Percentiles rank a stretch among this genome's conserved stretches.
Evolutionary conservation across 2,329 filamentous ascomycete genomes (phyloP).

Genomic region (Exophiala dermatitidis): DNA sequence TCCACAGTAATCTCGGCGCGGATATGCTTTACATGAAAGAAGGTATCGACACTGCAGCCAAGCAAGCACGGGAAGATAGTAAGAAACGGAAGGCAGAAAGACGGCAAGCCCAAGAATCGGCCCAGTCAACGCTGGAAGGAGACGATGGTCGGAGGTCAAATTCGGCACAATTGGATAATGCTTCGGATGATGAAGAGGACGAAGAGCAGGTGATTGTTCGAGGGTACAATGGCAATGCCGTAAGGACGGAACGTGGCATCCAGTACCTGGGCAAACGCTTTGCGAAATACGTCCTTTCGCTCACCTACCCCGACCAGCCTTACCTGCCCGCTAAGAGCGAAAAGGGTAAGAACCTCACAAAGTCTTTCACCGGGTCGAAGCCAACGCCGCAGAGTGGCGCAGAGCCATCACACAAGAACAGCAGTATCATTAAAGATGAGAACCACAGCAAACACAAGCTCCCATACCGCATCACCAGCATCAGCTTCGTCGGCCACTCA

Average conservation of each 20-base stretch:
- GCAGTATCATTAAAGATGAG: conserved; percentile 48
- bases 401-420: conserved; percentile 51
- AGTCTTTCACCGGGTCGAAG: conserved; percentile 42
- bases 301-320: conserved; percentile 92
- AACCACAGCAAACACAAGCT: conserved; percentile 37
- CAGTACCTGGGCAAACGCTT: conserved; percentile 94
- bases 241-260: conserved; percentile 84
- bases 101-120: conserved; percentile 37
- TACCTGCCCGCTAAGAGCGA: conserved; percentile 62
- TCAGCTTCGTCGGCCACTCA: conserved; percentile 85
- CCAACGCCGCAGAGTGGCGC: conserved; percentile 13
- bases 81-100: conserved; percentile 50
- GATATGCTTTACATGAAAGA: conserved; percentile 98
- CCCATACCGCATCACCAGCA: conserved; percentile 64
- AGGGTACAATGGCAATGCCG: conserved; percentile 49
- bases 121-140: conserved; percentile 10
- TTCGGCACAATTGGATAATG: conserved; percentile 12
- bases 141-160: conserved; percentile 18
- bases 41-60: conserved; percentile 80
- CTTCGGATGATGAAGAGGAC: conserved; percentile 37
- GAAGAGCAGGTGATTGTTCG: conserved; percentile 50
- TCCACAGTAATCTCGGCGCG: conserved; percentile 90
- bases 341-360: conserved; percentile 43
- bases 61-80: conserved; percentile 63
- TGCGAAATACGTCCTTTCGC: conserved; percentile 78